Base-by-base conservation (phyloP, 1,139 yeast species). In the Meyerozyma guilliermondii region DNA sequence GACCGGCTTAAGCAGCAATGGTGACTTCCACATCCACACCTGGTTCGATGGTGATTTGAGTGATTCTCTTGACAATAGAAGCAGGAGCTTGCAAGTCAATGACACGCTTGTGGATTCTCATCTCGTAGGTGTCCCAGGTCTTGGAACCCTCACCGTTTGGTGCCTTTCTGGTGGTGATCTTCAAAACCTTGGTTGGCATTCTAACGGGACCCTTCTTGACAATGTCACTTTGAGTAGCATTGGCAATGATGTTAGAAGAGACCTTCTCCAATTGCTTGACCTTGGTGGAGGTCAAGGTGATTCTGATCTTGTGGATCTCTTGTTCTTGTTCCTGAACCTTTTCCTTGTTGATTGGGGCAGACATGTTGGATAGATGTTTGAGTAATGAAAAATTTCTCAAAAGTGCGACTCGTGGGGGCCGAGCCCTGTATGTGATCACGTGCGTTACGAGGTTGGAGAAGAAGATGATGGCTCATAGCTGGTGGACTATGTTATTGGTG, bases 91-190 rank as follows among this genome's bases (percentile, higher is more conserved):
- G 94, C 75, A 94, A 83, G 81, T 92, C 97, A 68, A 92, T 88
- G 74, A 88, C 85, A 80, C 99, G 91, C 94, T 94, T 94, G 96
- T 94, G 98, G 81, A 94, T 89, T 85, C 98, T 89, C 96, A 94
- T 87, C 82, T 94, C 98, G 76, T 83, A 94, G 65, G 95, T 79
- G 74, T 94, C 99, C 97, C 97, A 94, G 66, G 99, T 94, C 91
- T 94, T 92, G 65, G 98, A 92, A 91, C 99, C 99, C 82, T 94
- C 98, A 91, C 99, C 99, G 76, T 94, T 94, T 68, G 99, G 99
- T 70, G 98, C 85, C 89, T 94, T 94, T 87, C 99, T 91, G 87
- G 99, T 92, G 80, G 96, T 83, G 80, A 94, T 83, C 78, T 87
- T 89, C 71, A 94, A 87, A 63, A 87, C 95, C 86, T 91, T 94